These are phyloP conservation scores for Zygnema cylindricum DNA, from an alignment of 139 green algal genomes.

Conservation along the genomic window DNA sequence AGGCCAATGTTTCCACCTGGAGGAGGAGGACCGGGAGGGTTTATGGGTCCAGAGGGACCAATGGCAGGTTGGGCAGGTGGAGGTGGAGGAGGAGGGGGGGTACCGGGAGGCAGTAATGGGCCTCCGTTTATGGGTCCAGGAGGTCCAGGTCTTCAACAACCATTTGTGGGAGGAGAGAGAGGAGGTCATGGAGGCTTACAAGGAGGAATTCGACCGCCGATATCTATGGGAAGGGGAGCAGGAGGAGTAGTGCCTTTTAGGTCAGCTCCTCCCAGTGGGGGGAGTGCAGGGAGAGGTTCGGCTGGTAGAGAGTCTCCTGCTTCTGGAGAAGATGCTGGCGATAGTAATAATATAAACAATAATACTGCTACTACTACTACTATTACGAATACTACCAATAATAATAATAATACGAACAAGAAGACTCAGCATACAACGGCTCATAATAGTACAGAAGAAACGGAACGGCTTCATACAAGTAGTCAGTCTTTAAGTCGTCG, in stretches of 20 bases:
- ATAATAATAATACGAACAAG: not conserved
- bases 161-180: not conserved
- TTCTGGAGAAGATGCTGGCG: conserved; percentile 8
- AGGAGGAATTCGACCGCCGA: not conserved
- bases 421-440: not conserved
- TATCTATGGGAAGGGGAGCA: not conserved
- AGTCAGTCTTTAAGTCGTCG: not conserved
- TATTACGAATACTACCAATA: not conserved
- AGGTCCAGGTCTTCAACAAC: not conserved
- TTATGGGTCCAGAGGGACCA: not conserved
- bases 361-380: not conserved
- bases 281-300: not conserved
- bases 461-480: not conserved
- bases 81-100: not conserved
- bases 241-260: not conserved
- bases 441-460: not conserved
- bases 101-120: not conserved
- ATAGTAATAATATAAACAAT: not conserved
- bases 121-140: not conserved
- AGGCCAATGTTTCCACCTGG: not conserved
- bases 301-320: not conserved
- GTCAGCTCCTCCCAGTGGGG: not conserved
- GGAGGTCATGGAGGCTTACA: not conserved
- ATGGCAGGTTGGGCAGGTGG: not conserved
- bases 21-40: not conserved